Conservation (phyloP, 306 rosid genomes). For the Oxytropis ochrocephala region DNA sequence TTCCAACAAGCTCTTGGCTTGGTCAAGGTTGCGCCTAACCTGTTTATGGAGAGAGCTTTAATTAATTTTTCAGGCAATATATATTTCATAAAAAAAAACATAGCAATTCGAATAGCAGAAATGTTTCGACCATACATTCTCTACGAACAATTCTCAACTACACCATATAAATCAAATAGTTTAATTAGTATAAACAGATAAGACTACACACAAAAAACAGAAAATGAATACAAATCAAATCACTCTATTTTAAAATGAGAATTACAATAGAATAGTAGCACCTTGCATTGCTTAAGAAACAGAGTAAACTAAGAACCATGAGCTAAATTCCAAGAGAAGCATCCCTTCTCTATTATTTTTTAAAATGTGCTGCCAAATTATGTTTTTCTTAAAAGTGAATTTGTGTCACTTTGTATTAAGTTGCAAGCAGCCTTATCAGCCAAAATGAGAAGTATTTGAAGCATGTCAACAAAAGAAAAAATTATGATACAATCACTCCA, state of each 20-base stretch:
- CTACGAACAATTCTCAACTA: not conserved
- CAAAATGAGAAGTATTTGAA: not conserved
- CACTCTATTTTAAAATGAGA: not conserved
- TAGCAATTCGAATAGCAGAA: not conserved
- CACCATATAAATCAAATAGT: not conserved
- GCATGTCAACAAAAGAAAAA: constrained; percentile 4
- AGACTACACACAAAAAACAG: not conserved
- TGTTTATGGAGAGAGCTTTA: constrained; percentile 25
- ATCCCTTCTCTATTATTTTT: not conserved
- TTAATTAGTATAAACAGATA: not conserved
- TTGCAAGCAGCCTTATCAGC: not conserved
- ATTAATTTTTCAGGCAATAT: not conserved
- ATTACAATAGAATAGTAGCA: not conserved
- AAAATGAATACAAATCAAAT: constrained; percentile 1
- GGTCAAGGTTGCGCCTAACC: constrained; percentile 98
- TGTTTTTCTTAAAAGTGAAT: not conserved
- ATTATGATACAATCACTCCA: not conserved
- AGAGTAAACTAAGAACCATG: not conserved
- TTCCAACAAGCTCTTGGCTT: constrained; percentile 87
- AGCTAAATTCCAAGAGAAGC: not conserved
- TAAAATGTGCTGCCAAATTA: not conserved
- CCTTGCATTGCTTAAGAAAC: not conserved
- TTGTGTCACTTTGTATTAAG: not conserved
- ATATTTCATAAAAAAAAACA: not conserved
- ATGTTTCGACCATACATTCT: not conserved